A percentile compares a stretch with the other conserved stretches of the same genome.
Evolutionary conservation across 2,329 filamentous ascomycete species (phyloP).

Genomic region (Xylariaceae sp.): DNA sequence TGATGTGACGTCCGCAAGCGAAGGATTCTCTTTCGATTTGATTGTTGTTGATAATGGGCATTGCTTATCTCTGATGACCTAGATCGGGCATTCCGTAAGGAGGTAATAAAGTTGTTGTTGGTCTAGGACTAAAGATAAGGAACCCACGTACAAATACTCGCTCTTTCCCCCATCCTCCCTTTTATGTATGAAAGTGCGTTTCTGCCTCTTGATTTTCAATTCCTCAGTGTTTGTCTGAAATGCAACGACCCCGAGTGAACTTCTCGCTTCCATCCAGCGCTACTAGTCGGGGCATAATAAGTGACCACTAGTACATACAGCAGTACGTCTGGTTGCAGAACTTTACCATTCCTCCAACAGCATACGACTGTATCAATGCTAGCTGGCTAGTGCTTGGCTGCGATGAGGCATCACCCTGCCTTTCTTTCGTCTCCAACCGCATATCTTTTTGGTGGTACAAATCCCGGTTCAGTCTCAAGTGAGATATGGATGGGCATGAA

Average conservation of each 20-base stretch:
- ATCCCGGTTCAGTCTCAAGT: conserved; percentile 4
- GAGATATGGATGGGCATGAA: conserved; percentile 5
- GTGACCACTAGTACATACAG: too few species aligned
- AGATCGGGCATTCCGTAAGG: too few species aligned
- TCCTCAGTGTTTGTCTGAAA: background rate
- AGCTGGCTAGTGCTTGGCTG: conserved; percentile 2
- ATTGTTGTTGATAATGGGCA: conserved; percentile 25
- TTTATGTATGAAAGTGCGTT: background rate
- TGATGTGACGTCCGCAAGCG: conserved; percentile 16
- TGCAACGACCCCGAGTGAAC: too few species aligned
- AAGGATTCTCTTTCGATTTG: conserved; percentile 20
- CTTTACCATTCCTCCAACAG: too few species aligned
- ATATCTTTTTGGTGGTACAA: too few species aligned
- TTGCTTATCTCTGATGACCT: conserved; percentile 20
- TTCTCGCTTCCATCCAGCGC: background rate
- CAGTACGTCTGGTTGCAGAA: too few species aligned
- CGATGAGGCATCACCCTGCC: too few species aligned
- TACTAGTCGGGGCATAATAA: background rate
- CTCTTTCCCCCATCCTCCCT: conserved; percentile 2
- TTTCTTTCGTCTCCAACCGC: too few species aligned
- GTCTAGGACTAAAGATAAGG: conserved; percentile 18
- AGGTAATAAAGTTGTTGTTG: conserved; percentile 8
- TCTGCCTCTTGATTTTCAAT: background rate
- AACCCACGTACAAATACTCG: conserved; percentile 18
- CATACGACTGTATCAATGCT: too few species aligned